Evolutionary conservation across 1,284 basidiomycete species (phyloP).

Genomic region (Chalciporus sp.): DNA sequence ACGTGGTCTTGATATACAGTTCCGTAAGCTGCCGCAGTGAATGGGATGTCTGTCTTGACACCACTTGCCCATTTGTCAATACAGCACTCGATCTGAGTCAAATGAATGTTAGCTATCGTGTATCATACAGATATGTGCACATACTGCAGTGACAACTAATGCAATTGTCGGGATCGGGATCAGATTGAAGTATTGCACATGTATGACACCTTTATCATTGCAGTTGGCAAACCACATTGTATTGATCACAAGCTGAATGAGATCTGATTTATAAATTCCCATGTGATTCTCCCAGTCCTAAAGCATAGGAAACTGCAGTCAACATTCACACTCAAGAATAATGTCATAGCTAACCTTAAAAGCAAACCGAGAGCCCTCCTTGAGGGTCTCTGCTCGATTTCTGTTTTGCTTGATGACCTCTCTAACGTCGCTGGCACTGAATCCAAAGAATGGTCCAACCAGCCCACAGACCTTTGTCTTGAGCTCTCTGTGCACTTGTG

Average conservation of each 20-base stretch:
- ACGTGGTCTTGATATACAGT: constrained; percentile 3
- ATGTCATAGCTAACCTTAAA: neutral
- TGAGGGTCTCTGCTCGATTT: neutral
- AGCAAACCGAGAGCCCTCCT: neutral
- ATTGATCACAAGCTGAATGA: constrained; percentile 1
- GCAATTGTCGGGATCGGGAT: neutral
- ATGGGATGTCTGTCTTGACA: constrained; percentile 1
- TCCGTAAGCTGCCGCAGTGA: neutral
- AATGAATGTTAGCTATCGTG: neutral
- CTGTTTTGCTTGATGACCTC: neutral
- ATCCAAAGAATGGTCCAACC: neutral
- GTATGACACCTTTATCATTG: constrained; percentile 4
- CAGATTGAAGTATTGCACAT: constrained; percentile 4
- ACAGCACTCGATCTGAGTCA: constrained; percentile 6
- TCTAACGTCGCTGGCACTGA: neutral
- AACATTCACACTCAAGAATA: neutral
- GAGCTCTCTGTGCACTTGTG: constrained; percentile 3
- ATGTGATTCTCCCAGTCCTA: neutral
- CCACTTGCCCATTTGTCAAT: constrained; percentile 9
- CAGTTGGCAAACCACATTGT: constrained; percentile 7
- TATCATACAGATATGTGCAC: neutral
- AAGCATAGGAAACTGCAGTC: neutral
- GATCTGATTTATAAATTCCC: constrained; percentile 3
- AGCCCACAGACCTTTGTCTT: constrained; percentile 3
- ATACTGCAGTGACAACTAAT: neutral